A percentile compares a stretch with the other conserved stretches of the same genome.
phyloP scores from a whole-genome alignment of 192 early-diverging fungal genomes.

The Podila minutissima region DNA sequence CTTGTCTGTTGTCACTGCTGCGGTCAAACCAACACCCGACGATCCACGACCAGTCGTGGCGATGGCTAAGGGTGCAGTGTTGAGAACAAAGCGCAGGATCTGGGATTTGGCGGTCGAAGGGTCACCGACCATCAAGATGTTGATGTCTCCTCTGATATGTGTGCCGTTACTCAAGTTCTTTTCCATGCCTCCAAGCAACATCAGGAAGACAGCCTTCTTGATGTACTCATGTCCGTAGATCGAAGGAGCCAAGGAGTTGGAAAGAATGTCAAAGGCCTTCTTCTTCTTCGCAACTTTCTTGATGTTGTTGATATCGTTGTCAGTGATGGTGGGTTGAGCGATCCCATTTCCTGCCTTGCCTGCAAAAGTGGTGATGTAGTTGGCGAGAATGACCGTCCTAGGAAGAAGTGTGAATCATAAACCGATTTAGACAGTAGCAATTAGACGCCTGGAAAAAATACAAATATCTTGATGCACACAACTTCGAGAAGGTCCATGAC shows the following conservation, averaged over 20 bases:
- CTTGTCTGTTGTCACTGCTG: slow-evolving; percentile 94
- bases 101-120: slow-evolving; percentile 99
- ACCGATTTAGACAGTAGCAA: not conserved
- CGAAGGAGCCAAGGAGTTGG: slow-evolving; percentile 89
- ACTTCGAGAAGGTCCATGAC: not conserved
- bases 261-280: slow-evolving; percentile 81
- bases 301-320: slow-evolving; percentile 90
- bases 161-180: slow-evolving; percentile 96
- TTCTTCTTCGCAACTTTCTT: slow-evolving; percentile 73
- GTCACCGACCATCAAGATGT: slow-evolving; percentile 98
- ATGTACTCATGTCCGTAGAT: slow-evolving; percentile 93
- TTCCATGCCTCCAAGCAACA: slow-evolving; percentile 91
- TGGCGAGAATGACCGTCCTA: slow-evolving; percentile 90
- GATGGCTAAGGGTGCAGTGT: slow-evolving; percentile 95
- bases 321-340: slow-evolving; percentile 76
- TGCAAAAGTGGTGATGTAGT: slow-evolving; percentile 79
- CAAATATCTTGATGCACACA: not conserved
- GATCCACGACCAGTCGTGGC: slow-evolving; percentile 97
- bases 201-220: slow-evolving; percentile 93
- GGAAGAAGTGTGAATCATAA: not conserved
- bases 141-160: slow-evolving; percentile 97
- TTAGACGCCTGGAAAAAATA: not conserved
- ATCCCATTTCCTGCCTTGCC: slow-evolving; percentile 80
- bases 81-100: slow-evolving; percentile 93
- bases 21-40: slow-evolving; percentile 97